Base-by-base conservation (phyloP, 805 yeast genomes). In the Torulaspora quercuum region DNA sequence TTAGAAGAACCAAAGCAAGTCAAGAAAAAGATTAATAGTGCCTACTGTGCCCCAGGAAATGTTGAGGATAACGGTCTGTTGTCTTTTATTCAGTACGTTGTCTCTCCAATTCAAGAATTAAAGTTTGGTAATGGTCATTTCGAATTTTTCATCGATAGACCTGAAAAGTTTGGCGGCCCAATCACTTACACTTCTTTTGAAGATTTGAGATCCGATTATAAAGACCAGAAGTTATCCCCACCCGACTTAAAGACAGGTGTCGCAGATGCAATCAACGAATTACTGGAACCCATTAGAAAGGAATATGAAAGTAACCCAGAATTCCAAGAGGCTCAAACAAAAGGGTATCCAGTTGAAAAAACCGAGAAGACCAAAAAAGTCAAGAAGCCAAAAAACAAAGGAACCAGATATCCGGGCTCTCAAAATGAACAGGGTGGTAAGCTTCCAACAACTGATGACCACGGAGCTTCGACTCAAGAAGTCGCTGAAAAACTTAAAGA, bases 111-210 rank as follows among this genome's bases (percentile, higher is more conserved):
- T 48, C 80, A 85, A 55, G 89, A 80, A 61, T 72, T 90, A 56
- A 79, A 82, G 61, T 48, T 70, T 22, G 83, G 75, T 21, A 68
- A 69, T 23, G 77, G 73, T 13, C 62, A 63, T 29, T 83, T 87
- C 49, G 67, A 71, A 35, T 86, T 92, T 66, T 69, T 63, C 60
- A 78, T 92, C 50, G 78, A 82, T 55, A 82, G 98, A 67, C 97
- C 97, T 31, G 99, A 92, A 63, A 81, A 92, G 66, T 92, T 86
- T 62, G 98, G 99, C 50, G 99, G 99, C 34, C 82, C 95, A 49
- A 71, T 92, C 40, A 69, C 80, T 31, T 92, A 77, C 74, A 58
- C 57, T 26, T 69, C 84, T 12, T 69, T 86, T 49, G 88, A 76
- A 12, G 74, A 76, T 24, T 68, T 92, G 54, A 81, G 82, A 59